Evolutionary conservation across 345 rosid species (phyloP).

Genomic region (Pistacia integerrima): DNA sequence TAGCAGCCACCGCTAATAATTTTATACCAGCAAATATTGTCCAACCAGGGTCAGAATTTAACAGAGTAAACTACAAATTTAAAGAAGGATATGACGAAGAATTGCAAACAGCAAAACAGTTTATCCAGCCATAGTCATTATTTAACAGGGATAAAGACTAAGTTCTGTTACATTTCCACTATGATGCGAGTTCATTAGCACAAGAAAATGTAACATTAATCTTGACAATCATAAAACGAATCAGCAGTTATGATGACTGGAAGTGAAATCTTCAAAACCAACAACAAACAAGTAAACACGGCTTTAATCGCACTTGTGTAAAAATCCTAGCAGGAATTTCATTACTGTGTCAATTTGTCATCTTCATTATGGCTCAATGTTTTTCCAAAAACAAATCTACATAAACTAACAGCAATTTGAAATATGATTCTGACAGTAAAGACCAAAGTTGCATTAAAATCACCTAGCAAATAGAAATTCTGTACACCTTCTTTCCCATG

Average conservation of each 20-base stretch:
- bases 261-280: not conserved
- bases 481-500: no score
- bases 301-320: not conserved
- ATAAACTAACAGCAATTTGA: no score
- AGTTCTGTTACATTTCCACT: not conserved
- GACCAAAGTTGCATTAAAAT: no score
- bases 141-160: not conserved
- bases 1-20: conserved; percentile 12
- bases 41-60: conserved; percentile 1
- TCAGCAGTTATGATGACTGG: not conserved
- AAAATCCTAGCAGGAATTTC: not conserved
- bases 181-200: not conserved
- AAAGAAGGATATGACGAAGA: not conserved
- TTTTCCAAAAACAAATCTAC: no score
- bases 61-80: conserved; percentile 8
- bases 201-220: not conserved
- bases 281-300: not conserved
- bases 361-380: not conserved
- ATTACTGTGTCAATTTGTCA: not conserved
- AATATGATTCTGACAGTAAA: no score
- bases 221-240: not conserved
- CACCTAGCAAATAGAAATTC: no score
- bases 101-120: not conserved
- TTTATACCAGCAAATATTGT: conserved; percentile 1
- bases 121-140: not conserved